These are phyloP conservation scores for Metschnikowia drakensbergensis DNA, from an alignment of 805 yeast genomes.

Conservation along the genomic window DNA sequence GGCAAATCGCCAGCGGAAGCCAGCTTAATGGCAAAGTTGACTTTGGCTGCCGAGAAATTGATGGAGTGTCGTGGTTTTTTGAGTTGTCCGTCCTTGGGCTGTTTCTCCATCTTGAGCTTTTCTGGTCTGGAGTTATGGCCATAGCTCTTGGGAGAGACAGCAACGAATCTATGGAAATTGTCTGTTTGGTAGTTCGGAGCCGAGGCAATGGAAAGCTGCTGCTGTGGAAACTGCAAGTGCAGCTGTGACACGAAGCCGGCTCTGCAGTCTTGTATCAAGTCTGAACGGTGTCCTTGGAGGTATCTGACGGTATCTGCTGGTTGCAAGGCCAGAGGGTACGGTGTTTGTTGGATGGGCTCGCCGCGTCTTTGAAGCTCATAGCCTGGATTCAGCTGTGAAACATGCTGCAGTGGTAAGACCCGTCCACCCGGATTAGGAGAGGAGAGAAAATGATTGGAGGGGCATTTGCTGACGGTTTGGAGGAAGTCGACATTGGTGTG, in stretches of 20 bases:
- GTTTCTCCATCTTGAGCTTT: background rate
- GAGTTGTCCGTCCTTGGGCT: background rate
- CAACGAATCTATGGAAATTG: background rate
- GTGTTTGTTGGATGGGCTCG: background rate
- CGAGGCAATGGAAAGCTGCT: background rate
- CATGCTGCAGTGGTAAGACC: background rate
- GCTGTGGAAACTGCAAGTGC: background rate
- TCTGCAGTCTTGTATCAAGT: background rate
- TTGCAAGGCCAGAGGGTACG: background rate
- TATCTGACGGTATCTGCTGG: background rate
- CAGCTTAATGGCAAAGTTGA: constrained; percentile 1
- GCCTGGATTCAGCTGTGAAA: background rate
- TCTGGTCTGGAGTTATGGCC: background rate
- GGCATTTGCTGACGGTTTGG: background rate
- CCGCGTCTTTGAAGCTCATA: background rate
- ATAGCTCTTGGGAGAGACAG: background rate
- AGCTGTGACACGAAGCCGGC: background rate
- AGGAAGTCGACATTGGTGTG: background rate
- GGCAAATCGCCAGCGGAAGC: background rate
- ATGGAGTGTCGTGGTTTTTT: background rate
- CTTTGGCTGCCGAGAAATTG: background rate
- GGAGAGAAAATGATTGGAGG: background rate
- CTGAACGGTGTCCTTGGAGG: background rate
- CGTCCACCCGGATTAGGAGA: background rate
- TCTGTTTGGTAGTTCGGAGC: background rate